Percentiles rank a stretch among this genome's conserved stretches.
Conservation (phyloP, 2,329 filamentous ascomycete species). For the Apiospora sp. region DNA sequence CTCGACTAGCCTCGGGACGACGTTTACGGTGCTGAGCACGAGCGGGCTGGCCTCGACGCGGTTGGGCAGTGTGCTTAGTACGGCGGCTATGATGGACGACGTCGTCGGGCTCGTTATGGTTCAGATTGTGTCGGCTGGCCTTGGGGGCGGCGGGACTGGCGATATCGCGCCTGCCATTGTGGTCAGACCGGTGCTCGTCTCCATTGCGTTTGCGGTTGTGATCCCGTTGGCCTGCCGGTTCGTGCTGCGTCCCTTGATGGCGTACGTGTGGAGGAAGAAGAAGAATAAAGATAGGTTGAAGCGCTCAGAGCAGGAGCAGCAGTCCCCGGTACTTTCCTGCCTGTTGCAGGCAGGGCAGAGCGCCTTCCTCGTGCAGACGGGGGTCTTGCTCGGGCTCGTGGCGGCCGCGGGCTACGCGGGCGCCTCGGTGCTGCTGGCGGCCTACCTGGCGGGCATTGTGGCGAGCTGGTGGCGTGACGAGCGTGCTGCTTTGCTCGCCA, state of each 20-base stretch:
- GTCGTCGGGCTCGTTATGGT: constrained; percentile 81
- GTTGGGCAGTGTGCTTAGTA: constrained; percentile 70
- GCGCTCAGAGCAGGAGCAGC: constrained; percentile 25
- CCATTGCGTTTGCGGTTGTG: constrained; percentile 58
- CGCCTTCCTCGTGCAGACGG: constrained; percentile 55
- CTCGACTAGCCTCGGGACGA: constrained; percentile 78
- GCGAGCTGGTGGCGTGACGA: constrained; percentile 67
- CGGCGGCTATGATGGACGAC: constrained; percentile 84
- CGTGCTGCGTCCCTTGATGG: constrained; percentile 51
- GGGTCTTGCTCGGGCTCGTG: constrained; percentile 57
- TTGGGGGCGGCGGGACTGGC: constrained; percentile 50
- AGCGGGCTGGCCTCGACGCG: constrained; percentile 53
- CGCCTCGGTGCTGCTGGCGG: constrained; percentile 68
- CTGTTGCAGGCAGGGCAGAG: constrained; percentile 43
- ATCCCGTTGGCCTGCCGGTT: constrained; percentile 57
- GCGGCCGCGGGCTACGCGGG: constrained; percentile 64
- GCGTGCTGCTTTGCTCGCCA: neutral
- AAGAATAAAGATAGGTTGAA: no score
- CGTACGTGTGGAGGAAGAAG: constrained; percentile 42
- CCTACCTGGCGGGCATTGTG: constrained; percentile 67
- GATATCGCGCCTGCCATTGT: constrained; percentile 45
- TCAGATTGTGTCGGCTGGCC: constrained; percentile 70
- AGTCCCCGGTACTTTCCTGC: constrained; percentile 30
- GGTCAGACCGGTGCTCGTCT: constrained; percentile 55
- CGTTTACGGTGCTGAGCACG: constrained; percentile 64